Evolutionary conservation across 768 basidiomycete genomes (phyloP).

Genomic region (Lactarius hatsudake): DNA sequence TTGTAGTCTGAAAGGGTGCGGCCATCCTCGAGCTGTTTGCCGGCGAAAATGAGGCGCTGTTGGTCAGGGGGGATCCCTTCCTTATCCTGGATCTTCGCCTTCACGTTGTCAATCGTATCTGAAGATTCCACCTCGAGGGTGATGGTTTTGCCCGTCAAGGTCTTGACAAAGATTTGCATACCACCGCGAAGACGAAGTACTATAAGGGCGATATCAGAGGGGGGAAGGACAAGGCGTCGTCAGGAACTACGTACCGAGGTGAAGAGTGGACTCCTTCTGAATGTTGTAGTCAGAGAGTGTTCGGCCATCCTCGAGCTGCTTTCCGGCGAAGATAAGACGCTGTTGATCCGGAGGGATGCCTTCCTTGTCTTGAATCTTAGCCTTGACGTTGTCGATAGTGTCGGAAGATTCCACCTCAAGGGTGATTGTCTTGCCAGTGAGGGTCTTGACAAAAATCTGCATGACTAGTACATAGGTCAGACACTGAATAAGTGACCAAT

Average conservation of each 20-base stretch:
- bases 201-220: slow-evolving; percentile 1
- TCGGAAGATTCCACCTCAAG: slow-evolving; percentile 39
- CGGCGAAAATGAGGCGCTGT: slow-evolving; percentile 35
- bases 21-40: slow-evolving; percentile 36
- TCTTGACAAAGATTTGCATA: slow-evolving; percentile 52
- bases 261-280: slow-evolving; percentile 35
- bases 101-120: slow-evolving; percentile 35
- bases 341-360: slow-evolving; percentile 38
- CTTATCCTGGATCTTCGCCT: slow-evolving; percentile 36
- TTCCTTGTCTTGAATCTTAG: slow-evolving; percentile 39
- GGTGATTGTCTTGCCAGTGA: slow-evolving; percentile 38
- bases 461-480: slow-evolving; percentile 21
- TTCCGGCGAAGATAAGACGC: slow-evolving; percentile 39
- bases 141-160: slow-evolving; percentile 52
- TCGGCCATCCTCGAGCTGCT: slow-evolving; percentile 58
- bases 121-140: slow-evolving; percentile 50
- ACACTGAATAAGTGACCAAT: background rate
- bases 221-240: slow-evolving; percentile 2
- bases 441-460: slow-evolving; percentile 39
- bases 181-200: slow-evolving; percentile 43
- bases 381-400: slow-evolving; percentile 38
- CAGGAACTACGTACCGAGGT: slow-evolving; percentile 29
- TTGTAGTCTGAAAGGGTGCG: slow-evolving; percentile 35
- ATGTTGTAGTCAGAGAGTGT: slow-evolving; percentile 39
- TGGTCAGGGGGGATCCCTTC: slow-evolving; percentile 36